Evolutionary conservation across 2,329 filamentous ascomycete genomes (phyloP), one percentile per base, ranked within the genome.

Genomic region (Fusarium sp.): DNA sequence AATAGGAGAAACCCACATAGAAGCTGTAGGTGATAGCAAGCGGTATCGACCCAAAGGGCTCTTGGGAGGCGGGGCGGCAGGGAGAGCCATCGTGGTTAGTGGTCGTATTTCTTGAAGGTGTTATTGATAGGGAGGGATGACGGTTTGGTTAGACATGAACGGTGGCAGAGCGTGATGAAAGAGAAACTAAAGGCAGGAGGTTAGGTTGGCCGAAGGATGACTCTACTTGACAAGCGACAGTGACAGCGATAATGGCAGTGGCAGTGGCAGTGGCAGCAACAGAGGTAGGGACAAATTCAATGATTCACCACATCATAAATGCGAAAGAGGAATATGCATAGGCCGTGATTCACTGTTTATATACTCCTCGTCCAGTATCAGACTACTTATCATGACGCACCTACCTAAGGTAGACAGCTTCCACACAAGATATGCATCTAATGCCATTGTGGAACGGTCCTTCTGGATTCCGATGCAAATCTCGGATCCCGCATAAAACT

Each of bases 1-100:
- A 1, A 93, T 77, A 7, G 90, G 90, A 66, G 88, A 90, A n/a
- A 92, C 90, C 32, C 89, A 83, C 23, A 93, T 83, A 1, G 86
- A 85, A 4, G 91, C 90, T 1, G 84, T 87, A 12, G 90, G 89
- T 2, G 90, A 87, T 14, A 93, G 85, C 47, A 93, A 79, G 9
- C 90, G 88, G 72, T 92, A 91, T 55, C 88, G 85, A 63, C 83
- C 89, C 68, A 93, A 79, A 58, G 88, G 85, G 60, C 89, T 89
- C 77, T 87, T 84, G 27, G 88, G 85, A 6, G 84, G 79, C 6
- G 86, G 82, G 8, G 85, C 82, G 53, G 73, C 68, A 20, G 81
- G 80, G 18, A 74, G 76, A 49, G 73, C 65, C 72, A 75, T 74
- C 45, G 18, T 53, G 21, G 10, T 58, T 14, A 11, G 13, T 18